Evolutionary conservation across 495 filamentous ascomycete genomes (phyloP).

Genomic region (Aspergillus cavernicola): DNA sequence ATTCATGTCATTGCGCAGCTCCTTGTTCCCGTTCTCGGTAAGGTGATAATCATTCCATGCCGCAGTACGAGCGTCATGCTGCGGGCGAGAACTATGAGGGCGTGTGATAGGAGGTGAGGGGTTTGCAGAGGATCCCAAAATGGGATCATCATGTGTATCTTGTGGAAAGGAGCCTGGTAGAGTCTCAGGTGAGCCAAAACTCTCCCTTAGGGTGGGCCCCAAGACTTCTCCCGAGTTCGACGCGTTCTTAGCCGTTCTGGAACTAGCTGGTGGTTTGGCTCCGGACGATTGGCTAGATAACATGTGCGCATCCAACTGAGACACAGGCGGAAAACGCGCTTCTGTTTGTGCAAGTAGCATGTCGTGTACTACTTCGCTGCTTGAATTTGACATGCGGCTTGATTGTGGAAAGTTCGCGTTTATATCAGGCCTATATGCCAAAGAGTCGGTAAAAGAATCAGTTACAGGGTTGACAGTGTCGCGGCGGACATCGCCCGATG

Average conservation of each 20-base stretch:
- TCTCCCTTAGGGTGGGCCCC: not conserved
- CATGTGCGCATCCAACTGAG: slow-evolving; percentile 41
- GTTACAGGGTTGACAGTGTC: not conserved
- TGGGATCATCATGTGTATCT: slow-evolving; percentile 3
- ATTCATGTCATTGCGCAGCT: too few relatives aligned
- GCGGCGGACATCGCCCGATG: not conserved
- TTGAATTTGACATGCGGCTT: not conserved
- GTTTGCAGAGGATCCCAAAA: not conserved
- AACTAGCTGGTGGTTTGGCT: not conserved
- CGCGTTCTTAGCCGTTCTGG: not conserved
- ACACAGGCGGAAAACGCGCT: slow-evolving; percentile 42
- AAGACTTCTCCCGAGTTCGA: not conserved
- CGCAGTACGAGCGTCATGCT: too few relatives aligned
- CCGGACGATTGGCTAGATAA: slow-evolving; percentile 22
- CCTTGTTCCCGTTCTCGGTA: too few relatives aligned
- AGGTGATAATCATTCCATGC: too few relatives aligned
- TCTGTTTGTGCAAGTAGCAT: slow-evolving; percentile 24
- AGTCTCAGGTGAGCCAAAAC: not conserved
- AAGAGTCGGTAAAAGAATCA: not conserved
- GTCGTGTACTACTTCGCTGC: slow-evolving; percentile 4
- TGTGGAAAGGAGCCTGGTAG: slow-evolving; percentile 19
- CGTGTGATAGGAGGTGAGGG: not conserved
- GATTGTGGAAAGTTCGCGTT: not conserved
- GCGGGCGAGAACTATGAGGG: not conserved
- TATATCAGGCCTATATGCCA: not conserved